Evolutionary conservation across 371 early-diverging fungal species (phyloP).

Genomic region (Smittium culicis): DNA sequence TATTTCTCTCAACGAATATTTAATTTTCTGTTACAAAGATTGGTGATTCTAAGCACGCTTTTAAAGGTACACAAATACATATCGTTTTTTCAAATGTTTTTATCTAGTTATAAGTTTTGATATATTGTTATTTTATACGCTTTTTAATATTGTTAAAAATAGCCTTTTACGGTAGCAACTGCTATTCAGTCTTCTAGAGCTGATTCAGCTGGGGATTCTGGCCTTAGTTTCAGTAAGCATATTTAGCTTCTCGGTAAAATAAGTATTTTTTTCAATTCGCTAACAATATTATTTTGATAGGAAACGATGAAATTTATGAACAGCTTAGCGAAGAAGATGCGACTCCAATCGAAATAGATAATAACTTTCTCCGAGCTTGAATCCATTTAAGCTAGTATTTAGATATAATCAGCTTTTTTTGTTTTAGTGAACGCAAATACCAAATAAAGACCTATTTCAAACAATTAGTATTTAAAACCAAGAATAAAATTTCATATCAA

Average conservation of each 20-base stretch:
- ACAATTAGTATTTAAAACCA: not conserved
- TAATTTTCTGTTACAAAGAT: too few species aligned
- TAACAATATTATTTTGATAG: too few species aligned
- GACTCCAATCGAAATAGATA: slow-evolving; percentile 1
- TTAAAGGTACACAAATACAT: slow-evolving; percentile 6
- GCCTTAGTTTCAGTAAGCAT: slow-evolving; percentile 1
- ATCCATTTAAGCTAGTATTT: not conserved
- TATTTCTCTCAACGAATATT: too few species aligned
- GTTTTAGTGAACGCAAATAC: not conserved
- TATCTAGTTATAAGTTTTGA: too few species aligned
- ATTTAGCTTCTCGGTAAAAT: not conserved
- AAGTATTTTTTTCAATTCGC: not conserved
- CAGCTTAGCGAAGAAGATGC: slow-evolving; percentile 6
- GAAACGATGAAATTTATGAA: not conserved
- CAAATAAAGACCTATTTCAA: slow-evolving; percentile 3
- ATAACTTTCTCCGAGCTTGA: not conserved
- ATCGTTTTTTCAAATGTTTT: too few species aligned
- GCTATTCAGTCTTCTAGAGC: slow-evolving; percentile 1
- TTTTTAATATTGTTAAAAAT: too few species aligned
- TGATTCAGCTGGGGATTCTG: not conserved
- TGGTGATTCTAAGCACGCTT: not conserved
- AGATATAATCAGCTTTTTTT: not conserved
- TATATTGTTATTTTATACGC: too few species aligned
- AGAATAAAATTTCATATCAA: not conserved
- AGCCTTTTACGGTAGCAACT: slow-evolving; percentile 9